Conservation (phyloP, 2,329 filamentous ascomycete genomes). For the Fusarium torulosum region DNA sequence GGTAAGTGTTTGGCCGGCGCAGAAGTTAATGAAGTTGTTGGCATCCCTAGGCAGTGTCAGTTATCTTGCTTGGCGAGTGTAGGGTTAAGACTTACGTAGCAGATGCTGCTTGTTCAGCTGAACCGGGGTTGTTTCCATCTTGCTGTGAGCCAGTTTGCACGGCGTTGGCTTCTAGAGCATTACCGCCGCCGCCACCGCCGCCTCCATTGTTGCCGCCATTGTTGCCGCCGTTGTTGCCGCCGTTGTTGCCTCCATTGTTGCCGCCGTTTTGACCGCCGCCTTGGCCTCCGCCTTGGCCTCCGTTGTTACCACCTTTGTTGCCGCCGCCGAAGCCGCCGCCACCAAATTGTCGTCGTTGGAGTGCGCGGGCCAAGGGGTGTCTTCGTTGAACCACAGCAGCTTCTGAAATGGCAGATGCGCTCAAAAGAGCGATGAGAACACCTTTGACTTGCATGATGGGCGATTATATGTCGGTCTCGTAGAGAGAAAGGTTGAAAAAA, state of each 20-base stretch:
- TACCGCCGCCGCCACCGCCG: conserved; percentile 38
- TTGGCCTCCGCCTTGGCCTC: conserved; percentile 36
- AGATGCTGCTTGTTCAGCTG: conserved; percentile 65
- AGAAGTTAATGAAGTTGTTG: conserved; percentile 75
- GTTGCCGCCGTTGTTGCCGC: conserved; percentile 39
- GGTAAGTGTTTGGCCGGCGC: conserved; percentile 65
- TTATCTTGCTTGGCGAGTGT: not conserved
- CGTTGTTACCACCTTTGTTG: conserved; percentile 45
- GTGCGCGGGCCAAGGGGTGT: conserved; percentile 53
- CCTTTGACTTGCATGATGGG: conserved; percentile 66
- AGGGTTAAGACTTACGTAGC: conserved; percentile 59
- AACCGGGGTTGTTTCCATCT: conserved; percentile 61
- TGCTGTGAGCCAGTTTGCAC: conserved; percentile 64
- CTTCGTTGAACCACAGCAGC: conserved; percentile 58
- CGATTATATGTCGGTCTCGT: conserved; percentile 38
- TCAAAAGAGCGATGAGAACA: conserved; percentile 62
- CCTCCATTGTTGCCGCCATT: conserved; percentile 8
- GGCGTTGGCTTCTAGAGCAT: conserved; percentile 57
- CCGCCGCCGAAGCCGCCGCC: conserved; percentile 44
- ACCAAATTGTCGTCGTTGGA: conserved; percentile 59
- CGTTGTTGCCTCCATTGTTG: conserved; percentile 43
- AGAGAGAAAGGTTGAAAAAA: conserved; percentile 26
- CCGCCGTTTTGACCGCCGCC: conserved; percentile 46
- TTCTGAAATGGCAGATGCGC: conserved; percentile 60
- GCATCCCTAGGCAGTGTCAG: conserved; percentile 60